phyloP scores from a whole-genome alignment of 1,284 basidiomycete genomes.

The Apiotrichum montevideense region DNA sequence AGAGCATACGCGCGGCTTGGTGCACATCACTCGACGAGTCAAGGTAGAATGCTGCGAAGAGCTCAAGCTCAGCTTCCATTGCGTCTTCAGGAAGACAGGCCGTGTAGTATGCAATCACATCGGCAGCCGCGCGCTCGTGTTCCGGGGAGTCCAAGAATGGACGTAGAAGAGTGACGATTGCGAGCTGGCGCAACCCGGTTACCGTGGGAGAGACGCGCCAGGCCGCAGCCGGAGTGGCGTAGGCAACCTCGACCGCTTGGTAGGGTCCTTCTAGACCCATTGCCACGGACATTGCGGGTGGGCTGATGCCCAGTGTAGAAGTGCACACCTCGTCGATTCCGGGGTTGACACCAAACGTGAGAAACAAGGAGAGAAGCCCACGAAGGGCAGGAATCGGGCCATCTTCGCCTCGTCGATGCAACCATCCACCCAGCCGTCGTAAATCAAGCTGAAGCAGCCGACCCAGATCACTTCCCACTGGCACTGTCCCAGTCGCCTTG shows the following conservation, averaged over 20 bases:
- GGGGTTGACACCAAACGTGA: conserved; percentile 50
- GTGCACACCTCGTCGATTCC: conserved; percentile 64
- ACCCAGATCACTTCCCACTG: conserved; percentile 11
- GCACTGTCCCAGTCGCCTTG: conserved; percentile 11
- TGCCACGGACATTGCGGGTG: conserved; percentile 45
- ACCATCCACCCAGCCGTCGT: conserved; percentile 19
- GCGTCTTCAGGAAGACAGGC: conserved; percentile 59
- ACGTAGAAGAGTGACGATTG: conserved; percentile 62
- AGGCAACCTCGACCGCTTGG: conserved; percentile 2
- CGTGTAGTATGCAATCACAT: conserved; percentile 70
- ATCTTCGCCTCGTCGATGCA: conserved; percentile 14
- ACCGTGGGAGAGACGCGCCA: conserved; percentile 65
- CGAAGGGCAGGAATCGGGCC: conserved; percentile 27
- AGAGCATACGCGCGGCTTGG: conserved; percentile 64
- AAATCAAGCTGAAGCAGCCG: conserved; percentile 28
- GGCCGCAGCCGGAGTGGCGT: conserved; percentile 3
- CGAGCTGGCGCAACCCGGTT: conserved; percentile 63
- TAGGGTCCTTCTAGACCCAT: conserved; percentile 51
- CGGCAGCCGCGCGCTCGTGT: conserved; percentile 58
- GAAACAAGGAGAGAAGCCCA: conserved; percentile 45
- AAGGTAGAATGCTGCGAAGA: conserved; percentile 68
- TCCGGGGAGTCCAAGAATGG: conserved; percentile 70
- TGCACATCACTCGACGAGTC: conserved; percentile 65
- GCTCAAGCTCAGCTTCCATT: conserved; percentile 61
- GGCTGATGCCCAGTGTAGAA: conserved; percentile 32